Base-by-base conservation (phyloP, 495 filamentous ascomycete genomes). In the Parachaetomium inaequale region DNA sequence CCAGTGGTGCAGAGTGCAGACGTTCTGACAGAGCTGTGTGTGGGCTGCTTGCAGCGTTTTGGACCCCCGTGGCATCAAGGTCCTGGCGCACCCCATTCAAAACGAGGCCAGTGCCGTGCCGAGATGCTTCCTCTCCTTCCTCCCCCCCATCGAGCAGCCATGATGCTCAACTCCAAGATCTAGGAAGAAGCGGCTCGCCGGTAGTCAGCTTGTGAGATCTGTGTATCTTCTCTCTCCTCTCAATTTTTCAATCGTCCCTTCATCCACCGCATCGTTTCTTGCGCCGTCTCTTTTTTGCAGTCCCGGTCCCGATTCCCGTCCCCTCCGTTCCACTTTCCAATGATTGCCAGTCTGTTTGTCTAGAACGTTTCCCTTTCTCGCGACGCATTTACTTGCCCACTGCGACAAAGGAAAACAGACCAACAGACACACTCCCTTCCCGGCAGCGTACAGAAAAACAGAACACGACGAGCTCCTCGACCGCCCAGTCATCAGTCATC, bases 381-480 rank as follows among this genome's bases (percentile, higher is more conserved):
- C 67, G 77, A 71, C 73, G 76, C 77, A 80, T 79, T 80, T 69
- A 78, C 72, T 78, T 78, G 77, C 72, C 66, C 72, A 69, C 66
- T 70, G 70, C 71, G 75, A 75, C 70, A 70, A 69, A 71, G 66
- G 70, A 70, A 65, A 71, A 68, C 62, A 55, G 62, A 61, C 66
- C 65, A 64, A 63, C 68, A 65, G 65, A 59, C 58, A 51, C 50
- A 51, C 59, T 55, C 49, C 45, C 57, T 45, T 31, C 56, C 45
- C 38, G 49, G 31, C 61, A 55, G 55, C 61, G 62, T 26, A 57
- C 52, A 36, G 49, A 46, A 57, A 21, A 58, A 43, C 14, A 12
- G 50, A 53, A 36, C 38, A 65, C 32, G 15, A 62, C 62, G 29
- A 46, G 11, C 43, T 60, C 29, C 25, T 25, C 38, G 57, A 26